Evolutionary conservation across 768 basidiomycete genomes (phyloP), one percentile per base, ranked within the genome.

Genomic region (Harrya chromipes): DNA sequence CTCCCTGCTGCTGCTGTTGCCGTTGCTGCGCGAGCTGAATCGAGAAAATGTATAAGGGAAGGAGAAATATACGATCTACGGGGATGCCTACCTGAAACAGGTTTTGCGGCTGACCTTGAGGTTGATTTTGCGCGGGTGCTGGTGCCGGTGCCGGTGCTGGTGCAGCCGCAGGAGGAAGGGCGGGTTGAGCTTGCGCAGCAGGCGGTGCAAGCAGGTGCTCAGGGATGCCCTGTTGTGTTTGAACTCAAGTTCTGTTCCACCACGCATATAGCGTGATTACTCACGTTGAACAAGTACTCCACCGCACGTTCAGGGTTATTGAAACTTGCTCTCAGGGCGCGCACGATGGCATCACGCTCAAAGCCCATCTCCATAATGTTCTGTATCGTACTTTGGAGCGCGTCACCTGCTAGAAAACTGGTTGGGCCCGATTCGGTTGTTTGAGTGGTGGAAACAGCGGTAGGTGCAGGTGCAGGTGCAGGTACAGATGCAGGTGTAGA

Each of bases 221-320:
- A 4, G 93, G 90, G 54, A 94, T 92, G 36, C 90, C 93, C 91
- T 94, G 49, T 49, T 19, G 49, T 47, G 48, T 49, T 53, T 56
- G 45, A 59, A n/a, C 31, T 26, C 41, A 34, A 48, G 43, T 34
- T 29, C n/a, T 34, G 20, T 42, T 33, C 17, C 34, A 14, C 31
- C 38, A n/a, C 31, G 43, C 47, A 47, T 42, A 31, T 40, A 19
- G 40, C 35, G 40, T 56, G 41, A 10, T 36, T 46, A 72, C 86
- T 57, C 59, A 94, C 95, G 52, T 65, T 95, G 82, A 98, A 86
- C 47, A 99, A 73, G 69, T 99, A 99, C 68, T 99, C 97, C n/a
- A 93, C 95, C 7, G 97, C 97, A 26, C 97, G 81, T 60, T 98
- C 94, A 8, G 97, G 90, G 70, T 99, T 98, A 70, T 99, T 99